Base-by-base conservation (phyloP, 139 green algal genomes). In the Dunaliella primolecta region DNA sequence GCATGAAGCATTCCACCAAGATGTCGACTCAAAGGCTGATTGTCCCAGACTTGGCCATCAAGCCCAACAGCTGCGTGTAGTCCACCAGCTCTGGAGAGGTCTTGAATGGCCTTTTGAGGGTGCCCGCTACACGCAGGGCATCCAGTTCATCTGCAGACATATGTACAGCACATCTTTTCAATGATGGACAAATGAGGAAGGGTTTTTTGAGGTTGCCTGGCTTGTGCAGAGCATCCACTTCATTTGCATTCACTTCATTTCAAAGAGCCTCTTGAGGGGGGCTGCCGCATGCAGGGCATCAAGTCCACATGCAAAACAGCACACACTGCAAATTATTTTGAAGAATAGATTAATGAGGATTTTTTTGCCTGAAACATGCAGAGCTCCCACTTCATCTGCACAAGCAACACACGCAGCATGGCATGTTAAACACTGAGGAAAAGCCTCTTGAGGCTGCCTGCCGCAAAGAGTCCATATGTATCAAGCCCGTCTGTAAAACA, bases 91-190 rank as follows among this genome's bases (percentile, higher is more conserved):
- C 75, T n/a, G 75, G 75, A 1, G 75, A 32, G 1, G 75, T 33
- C 29, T 32, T 33, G n/a, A 38, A 80, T 36, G 75, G 75, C 75
- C 75, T 2, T 30, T 33, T 32, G 29, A 80, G 11, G 2, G 75
- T 33, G 2, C 75, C 75, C 75, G 32, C 75, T 30, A 33, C 75
- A 80, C 75, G 75, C 75, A 80, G 75, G 7, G 75, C 75, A 36
- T 80, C 75, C 27, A 80, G 75, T 30, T 80, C 75, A 36, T 80
- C 75, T 80, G 75, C 21, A 77, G 71, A n/a, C 21, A 72, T 21
- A 29, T 29, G 20, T 29, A 21, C 56, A 72, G 70, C 7, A 77
- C 3, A 77, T 25, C 70, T 24, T 2, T 77, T 25, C 70, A 3
- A 2, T 77, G 70, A 29, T n/a, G 75, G 75, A 1, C 29, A 32